Evolutionary conservation across 768 basidiomycete genomes (phyloP).

Genomic region (Phlegmacium glaucopus): DNA sequence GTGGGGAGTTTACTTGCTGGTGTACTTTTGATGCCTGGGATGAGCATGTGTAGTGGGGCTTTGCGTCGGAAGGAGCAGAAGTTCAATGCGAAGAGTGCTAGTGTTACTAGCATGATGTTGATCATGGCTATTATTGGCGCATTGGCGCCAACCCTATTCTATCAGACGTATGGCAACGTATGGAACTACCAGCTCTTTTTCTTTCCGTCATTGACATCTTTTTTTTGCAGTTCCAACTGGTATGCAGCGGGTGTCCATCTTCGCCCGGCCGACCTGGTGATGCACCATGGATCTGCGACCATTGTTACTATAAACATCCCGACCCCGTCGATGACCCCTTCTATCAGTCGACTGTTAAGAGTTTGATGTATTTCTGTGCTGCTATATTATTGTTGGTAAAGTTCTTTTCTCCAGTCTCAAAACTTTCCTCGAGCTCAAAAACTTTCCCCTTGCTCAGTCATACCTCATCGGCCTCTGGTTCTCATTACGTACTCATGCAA

Average conservation of each 20-base stretch:
- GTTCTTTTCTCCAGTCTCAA: slow-evolving; percentile 14
- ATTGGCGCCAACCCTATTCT: slow-evolving; percentile 92
- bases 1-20: slow-evolving; percentile 94
- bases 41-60: slow-evolving; percentile 92
- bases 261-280: slow-evolving; percentile 32
- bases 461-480: slow-evolving; percentile 98
- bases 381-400: slow-evolving; percentile 84
- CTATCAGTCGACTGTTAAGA: slow-evolving; percentile 93
- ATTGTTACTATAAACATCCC: slow-evolving; percentile 93
- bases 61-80: slow-evolving; percentile 90
- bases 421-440: slow-evolving; percentile 4
- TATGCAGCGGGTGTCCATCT: slow-evolving; percentile 77
- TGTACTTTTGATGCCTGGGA: slow-evolving; percentile 94
- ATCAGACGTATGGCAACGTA: slow-evolving; percentile 97
- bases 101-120: slow-evolving; percentile 98
- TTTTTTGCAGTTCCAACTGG: slow-evolving; percentile 76
- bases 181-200: not conserved
- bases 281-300: slow-evolving; percentile 80
- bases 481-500: slow-evolving; percentile 94
- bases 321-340: slow-evolving; percentile 93
- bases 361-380: slow-evolving; percentile 96
- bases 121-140: slow-evolving; percentile 99
- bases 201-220: slow-evolving; percentile 3
- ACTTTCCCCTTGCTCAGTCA: slow-evolving; percentile 52
- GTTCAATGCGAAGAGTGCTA: slow-evolving; percentile 99